Base-by-base conservation (phyloP, 2,329 filamentous ascomycete species). In the Alternaria arborescens region DNA sequence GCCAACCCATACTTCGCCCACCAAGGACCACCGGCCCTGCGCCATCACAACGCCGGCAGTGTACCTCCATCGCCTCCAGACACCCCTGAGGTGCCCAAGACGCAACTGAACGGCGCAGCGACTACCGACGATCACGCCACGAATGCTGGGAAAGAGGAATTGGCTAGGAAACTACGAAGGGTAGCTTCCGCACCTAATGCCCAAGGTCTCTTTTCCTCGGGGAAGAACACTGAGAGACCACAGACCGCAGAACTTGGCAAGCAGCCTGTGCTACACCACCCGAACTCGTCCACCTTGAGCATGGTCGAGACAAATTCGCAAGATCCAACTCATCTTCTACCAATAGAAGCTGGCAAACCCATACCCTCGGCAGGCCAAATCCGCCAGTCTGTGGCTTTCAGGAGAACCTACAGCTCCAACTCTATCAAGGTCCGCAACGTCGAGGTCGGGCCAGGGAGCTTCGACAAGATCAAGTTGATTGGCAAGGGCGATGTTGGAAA, bases 401-500 rank as follows among this genome's bases (percentile, higher is more conserved):
- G 95, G 73, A 88, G 95, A 77, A 99, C 95, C 3, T 99, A 99
- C 79, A 98, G 95, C 80, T 97, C 94, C 68, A 99, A 98, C 80
- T 98, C 95, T 41, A 99, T 99, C 84, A 99, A 99, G 82, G 92
- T 98, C 68, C 88, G 95, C 72, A 93, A 97, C 77, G 95, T 99
- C 48, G 95, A 99, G 81, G 95, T 99, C 36, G 92, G 93, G 0
- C 95, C 95, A 0, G 86, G 91, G 64, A 98, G 94, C 78, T 99
- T 99, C 73, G 95, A 99, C 85, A 99, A 99, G 87, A 97, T 99
- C 81, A 99, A 99, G 80, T 86, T 99, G 81, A 97, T 99, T 75
- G 95, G 95, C 58, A 99, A 99, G 83, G 95, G 95, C 60, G 95
- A 99, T 80, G 95, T 99, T 24, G 95, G 95, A 64, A 99, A 99